phyloP scores from a whole-genome alignment of 2,329 filamentous ascomycete genomes.

The Thelonectria rubi region DNA sequence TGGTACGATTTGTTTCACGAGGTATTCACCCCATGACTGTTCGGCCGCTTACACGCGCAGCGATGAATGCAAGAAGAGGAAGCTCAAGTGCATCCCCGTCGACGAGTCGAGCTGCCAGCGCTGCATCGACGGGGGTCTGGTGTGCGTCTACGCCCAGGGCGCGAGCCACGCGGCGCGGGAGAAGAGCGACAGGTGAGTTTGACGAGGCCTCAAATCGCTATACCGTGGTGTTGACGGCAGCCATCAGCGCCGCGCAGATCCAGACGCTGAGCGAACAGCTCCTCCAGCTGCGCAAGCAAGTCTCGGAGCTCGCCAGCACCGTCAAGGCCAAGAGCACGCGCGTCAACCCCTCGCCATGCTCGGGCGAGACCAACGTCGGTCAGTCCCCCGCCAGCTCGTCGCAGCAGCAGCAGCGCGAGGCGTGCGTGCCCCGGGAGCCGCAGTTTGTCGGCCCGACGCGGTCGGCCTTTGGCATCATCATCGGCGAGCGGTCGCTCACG shows the following conservation, averaged over 20 bases:
- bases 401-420: constrained; percentile 27
- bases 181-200: constrained; percentile 37
- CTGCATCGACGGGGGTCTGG: constrained; percentile 41
- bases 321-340: constrained; percentile 33
- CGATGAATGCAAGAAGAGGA: constrained; percentile 53
- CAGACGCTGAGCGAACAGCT: constrained; percentile 43
- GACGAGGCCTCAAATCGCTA: no score
- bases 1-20: constrained; percentile 43
- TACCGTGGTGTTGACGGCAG: no score
- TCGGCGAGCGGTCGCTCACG: constrained; percentile 48
- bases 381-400: constrained; percentile 32
- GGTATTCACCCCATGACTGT: background rate
- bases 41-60: constrained; percentile 32
- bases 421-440: constrained; percentile 42
- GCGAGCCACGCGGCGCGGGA: constrained; percentile 34
- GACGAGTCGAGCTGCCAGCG: constrained; percentile 43
- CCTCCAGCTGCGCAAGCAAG: constrained; percentile 43
- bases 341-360: constrained; percentile 22
- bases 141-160: constrained; percentile 40
- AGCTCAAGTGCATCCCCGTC: constrained; percentile 51
- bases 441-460: constrained; percentile 51
- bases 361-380: constrained; percentile 15
- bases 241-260: constrained; percentile 21
- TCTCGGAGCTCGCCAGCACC: constrained; percentile 41
- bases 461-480: constrained; percentile 47